phyloP scores from a whole-genome alignment of 768 basidiomycete species.

The Russula earlei region DNA sequence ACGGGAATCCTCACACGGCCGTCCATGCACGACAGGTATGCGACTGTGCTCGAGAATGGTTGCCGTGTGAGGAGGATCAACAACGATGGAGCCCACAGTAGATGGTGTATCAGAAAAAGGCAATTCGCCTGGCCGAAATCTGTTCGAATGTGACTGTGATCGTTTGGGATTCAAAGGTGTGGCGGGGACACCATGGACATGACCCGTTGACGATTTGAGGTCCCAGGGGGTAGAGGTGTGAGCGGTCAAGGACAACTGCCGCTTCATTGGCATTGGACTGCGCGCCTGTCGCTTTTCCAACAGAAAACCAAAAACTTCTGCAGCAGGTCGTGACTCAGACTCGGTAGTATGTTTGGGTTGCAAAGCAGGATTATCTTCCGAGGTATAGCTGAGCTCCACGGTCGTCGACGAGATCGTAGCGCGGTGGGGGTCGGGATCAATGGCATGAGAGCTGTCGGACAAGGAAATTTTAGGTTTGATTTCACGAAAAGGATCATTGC shows the following conservation, averaged over 20 bases:
- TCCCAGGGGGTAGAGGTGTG: conserved; percentile 27
- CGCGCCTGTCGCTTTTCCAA: conserved; percentile 35
- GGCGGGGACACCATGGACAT: not conserved
- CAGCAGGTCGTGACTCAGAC: conserved; percentile 50
- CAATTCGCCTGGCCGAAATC: not conserved
- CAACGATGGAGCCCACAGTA: conserved; percentile 13
- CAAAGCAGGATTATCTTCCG: conserved; percentile 28
- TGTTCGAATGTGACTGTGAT: not conserved
- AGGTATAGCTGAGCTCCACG: conserved; percentile 54
- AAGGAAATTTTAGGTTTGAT: conserved; percentile 31
- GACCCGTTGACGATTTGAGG: conserved; percentile 6
- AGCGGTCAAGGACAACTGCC: conserved; percentile 32
- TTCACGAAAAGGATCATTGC: conserved; percentile 23
- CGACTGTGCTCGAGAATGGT: conserved; percentile 18
- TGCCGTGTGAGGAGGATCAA: conserved; percentile 15
- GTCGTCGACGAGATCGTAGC: conserved; percentile 68
- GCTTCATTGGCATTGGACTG: conserved; percentile 28
- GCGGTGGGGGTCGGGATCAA: conserved; percentile 33
- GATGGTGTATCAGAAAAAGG: conserved; percentile 7
- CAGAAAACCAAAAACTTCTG: conserved; percentile 68
- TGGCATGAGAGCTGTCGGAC: conserved; percentile 29
- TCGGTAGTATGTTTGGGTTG: conserved; percentile 24
- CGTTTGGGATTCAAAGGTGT: conserved; percentile 10
- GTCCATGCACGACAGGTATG: conserved; percentile 2
- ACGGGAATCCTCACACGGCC: not conserved